phyloP scores from a whole-genome alignment of 208 protist genomes.

The Herpetomonas samuelpessoai region DNA sequence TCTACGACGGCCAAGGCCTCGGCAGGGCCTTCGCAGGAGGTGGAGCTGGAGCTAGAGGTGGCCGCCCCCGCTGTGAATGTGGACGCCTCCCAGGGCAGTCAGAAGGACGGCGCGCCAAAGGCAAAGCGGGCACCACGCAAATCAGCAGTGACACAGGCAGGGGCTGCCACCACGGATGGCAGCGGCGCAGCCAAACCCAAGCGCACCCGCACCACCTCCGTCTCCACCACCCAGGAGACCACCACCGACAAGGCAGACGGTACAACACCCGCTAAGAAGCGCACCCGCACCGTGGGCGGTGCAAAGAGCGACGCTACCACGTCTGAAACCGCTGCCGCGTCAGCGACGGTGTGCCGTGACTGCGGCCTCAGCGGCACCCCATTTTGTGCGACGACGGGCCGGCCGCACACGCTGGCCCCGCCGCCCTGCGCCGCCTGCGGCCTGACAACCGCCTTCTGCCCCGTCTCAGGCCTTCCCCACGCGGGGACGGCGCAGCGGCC shows the following conservation, averaged over 20 bases:
- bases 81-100: neutral
- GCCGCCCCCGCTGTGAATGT: neutral
- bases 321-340: neutral
- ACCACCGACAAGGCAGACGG: conserved; percentile 5
- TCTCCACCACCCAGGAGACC: conserved; percentile 4
- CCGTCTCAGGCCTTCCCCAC: conserved; percentile 59
- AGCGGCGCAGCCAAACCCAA: neutral
- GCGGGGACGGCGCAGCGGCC: conserved; percentile 18
- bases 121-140: neutral
- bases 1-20: conserved; percentile 6
- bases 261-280: neutral
- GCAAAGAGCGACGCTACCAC: conserved; percentile 6
- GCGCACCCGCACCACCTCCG: conserved; percentile 4
- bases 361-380: conserved; percentile 49
- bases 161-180: too few relatives aligned
- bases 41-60: neutral
- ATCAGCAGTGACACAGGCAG: too few relatives aligned
- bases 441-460: conserved; percentile 61
- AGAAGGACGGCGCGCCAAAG: too few relatives aligned
- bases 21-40: neutral
- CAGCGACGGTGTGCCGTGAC: conserved; percentile 28
- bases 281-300: conserved; percentile 1
- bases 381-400: conserved; percentile 62
- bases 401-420: conserved; percentile 31
- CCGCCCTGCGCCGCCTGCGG: conserved; percentile 37